Conservation (phyloP, 768 basidiomycete species). For the Artomyces pyxidatus region DNA sequence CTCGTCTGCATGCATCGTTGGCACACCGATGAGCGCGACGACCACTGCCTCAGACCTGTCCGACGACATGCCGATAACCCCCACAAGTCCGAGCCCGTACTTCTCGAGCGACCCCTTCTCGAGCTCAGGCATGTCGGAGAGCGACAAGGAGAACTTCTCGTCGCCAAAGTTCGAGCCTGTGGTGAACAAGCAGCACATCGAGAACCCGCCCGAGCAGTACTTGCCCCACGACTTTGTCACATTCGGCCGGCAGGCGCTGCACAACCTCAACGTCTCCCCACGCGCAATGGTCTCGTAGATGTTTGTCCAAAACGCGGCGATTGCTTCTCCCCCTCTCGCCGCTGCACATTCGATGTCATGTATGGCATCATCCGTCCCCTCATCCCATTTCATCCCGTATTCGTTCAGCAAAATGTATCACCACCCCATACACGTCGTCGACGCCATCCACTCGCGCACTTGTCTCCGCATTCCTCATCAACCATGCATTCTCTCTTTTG, state of each 20-base stretch:
- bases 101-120: conserved; percentile 45
- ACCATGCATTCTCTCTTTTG: conserved; percentile 29
- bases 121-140: conserved; percentile 54
- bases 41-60: conserved; percentile 69
- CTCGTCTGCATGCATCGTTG: conserved; percentile 39
- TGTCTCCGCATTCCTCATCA: conserved; percentile 35
- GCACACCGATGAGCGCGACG: conserved; percentile 69
- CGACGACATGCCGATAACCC: conserved; percentile 80
- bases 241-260: conserved; percentile 71
- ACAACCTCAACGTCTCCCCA: conserved; percentile 64
- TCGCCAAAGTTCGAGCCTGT: conserved; percentile 59
- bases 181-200: conserved; percentile 61
- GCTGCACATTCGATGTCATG: conserved; percentile 15
- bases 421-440: conserved; percentile 57
- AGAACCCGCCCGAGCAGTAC: conserved; percentile 64
- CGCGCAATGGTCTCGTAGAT: conserved; percentile 50
- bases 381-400: conserved; percentile 34
- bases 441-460: conserved; percentile 47
- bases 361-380: conserved; percentile 41
- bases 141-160: conserved; percentile 74
- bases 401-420: conserved; percentile 70
- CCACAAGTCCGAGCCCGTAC: conserved; percentile 64
- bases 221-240: conserved; percentile 76
- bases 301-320: conserved; percentile 14
- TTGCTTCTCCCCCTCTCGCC: conserved; percentile 4